Evolutionary conservation across 345 rosid species (phyloP), one percentile per base, ranked within the genome.

Genomic region (Boechera retrofracta): DNA sequence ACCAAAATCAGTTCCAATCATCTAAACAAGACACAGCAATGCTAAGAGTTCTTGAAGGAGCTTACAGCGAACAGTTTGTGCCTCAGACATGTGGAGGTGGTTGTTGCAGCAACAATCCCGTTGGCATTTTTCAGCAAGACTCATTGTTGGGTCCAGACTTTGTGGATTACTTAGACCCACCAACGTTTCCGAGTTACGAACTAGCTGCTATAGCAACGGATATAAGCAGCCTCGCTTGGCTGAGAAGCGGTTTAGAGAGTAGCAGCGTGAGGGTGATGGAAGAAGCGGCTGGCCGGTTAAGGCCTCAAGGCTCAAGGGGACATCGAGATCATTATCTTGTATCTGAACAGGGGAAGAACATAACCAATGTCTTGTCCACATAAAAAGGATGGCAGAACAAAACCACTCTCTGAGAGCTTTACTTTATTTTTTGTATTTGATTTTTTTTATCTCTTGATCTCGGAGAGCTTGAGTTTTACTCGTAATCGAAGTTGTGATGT

Each of bases 71-170:
- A 47, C 80, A 62, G 31, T 63, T 79, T 70, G 89, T 91, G 79
- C 98, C 97, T 74, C 89, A 77, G 47, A 74, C 81, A 21, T 93
- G 97, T 65, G 89, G 97, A 63, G 80, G 80, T 56, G 89, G 93
- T n/a, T 93, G 94, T 73, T 89, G 93, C 77, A 71, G 73, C 53
- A 57, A 36, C 49, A 66, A 36, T 51, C 77, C 79, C 48, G 54
- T 42, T 45, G 76, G 67, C 44, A 69, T 28, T 61, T 63, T 38
- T 73, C 73, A 31, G 47, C 74, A 41, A 51, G 82, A 67, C 8
- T 87, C 93, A 72, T 48, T 93, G 83, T 72, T 91, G 81, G 98
- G 98, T 35, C 93, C 91, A 61, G 95, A 91, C 51, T 91, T 93
- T 75, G 82, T 89, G 58, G 95, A 91, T 38, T 86, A 78, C 82